Evolutionary conservation across 129 eudicot species (phyloP), one percentile per base, ranked within the genome.

Genomic region (Flaveria robusta): DNA sequence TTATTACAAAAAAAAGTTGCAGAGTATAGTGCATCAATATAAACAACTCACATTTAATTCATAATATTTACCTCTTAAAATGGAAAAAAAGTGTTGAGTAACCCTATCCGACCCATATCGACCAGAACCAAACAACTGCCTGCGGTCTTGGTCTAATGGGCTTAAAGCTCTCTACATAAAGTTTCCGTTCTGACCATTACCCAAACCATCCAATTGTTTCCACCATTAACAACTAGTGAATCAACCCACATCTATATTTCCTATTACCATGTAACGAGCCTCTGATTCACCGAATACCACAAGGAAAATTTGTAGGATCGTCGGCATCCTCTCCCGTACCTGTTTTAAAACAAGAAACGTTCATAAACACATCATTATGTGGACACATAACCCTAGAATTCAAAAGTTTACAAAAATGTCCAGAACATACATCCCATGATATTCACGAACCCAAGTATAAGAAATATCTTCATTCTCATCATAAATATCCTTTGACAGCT

Each of bases 401-500:
- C 6, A 64, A 72, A 19, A n/a, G 43, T 60, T 60, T 15, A 58
- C 29, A 63, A 1, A 75, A 1, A 42, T 23, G 24, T 8, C 50
- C 1, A 63, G 39, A 41, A 83, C 98, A 60, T 93, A 93, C 98
- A 79, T 93, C 98, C 89, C 89, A 93, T 89, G 92, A 79, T 91
- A 93, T 71, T 93, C 98, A 18, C 98, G 98, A 76, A 93, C 87
- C 98, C 97, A 93, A 9, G 97, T 82, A 75, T 73, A 93, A 31
- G 98, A 83, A 31, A 89, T 59, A 79, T 93, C 98, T 85, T 93
- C 98, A 74, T 75, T 77, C 68, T 93, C 98, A 82, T 91, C 98
- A 75, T 82, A 87, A 16, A 91, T 87, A 74, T 91, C 97, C 89
- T 93, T 91, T 27, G 90, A 84, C 19, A 91, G 82, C 98, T 93